phyloP scores from a whole-genome alignment of 2,329 filamentous ascomycete genomes.

The Mycosphaerelloides madeirae region DNA sequence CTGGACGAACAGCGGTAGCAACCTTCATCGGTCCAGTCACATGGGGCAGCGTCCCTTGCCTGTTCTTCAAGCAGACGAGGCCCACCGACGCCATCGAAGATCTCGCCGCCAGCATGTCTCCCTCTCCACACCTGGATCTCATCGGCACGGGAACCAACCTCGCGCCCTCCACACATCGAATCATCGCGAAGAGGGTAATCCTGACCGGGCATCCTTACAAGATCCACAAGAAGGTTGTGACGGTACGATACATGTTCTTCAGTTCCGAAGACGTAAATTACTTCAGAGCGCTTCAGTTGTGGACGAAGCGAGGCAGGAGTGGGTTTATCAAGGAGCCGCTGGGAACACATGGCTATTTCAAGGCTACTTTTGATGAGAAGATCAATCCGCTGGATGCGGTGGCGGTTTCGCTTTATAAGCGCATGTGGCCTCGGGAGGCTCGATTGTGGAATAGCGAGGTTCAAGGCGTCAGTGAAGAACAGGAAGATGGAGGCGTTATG shows the following conservation, averaged over 20 bases:
- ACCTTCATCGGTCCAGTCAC: conserved; percentile 85
- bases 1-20: conserved; percentile 82
- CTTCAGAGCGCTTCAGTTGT: conserved; percentile 95
- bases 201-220: conserved; percentile 96
- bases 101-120: conserved; percentile 28
- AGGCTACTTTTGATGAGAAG: conserved; percentile 92
- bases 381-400: conserved; percentile 95
- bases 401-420: conserved; percentile 65
- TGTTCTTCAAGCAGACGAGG: conserved; percentile 68
- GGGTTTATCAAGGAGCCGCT: conserved; percentile 92
- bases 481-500: conserved; percentile 15
- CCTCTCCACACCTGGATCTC: conserved; percentile 52
- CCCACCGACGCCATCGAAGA: conserved; percentile 42
- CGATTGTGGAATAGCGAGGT: conserved; percentile 12
- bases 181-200: conserved; percentile 90
- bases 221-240: conserved; percentile 97
- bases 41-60: conserved; percentile 84
- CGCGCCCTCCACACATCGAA: conserved; percentile 66
- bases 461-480: conserved; percentile 7
- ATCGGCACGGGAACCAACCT: conserved; percentile 84
- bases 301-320: conserved; percentile 82
- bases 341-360: conserved; percentile 99
- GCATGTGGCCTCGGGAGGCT: conserved; percentile 56
- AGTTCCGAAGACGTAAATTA: conserved; percentile 89
- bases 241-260: conserved; percentile 99